Evolutionary conservation across 805 yeast genomes (phyloP).

Genomic region (Naumovozyma baii): DNA sequence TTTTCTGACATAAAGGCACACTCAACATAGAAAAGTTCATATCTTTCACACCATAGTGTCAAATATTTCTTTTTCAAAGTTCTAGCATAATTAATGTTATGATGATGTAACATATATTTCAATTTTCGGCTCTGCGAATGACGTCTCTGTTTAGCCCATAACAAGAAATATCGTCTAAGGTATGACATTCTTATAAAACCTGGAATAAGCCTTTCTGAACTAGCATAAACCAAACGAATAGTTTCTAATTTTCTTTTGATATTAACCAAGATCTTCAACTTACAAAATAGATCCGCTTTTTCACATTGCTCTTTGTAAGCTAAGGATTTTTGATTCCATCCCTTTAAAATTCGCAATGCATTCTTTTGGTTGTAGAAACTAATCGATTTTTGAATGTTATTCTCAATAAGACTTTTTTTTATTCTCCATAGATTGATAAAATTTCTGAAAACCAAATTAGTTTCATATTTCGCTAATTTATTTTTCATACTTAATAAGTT

Average conservation of each 20-base stretch:
- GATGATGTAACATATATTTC: background rate
- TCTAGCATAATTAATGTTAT: background rate
- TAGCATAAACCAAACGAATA: background rate
- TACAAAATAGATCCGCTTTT: background rate
- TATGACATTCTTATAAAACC: background rate
- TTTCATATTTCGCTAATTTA: background rate
- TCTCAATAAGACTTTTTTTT: background rate
- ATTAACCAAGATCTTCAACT: constrained; percentile 4
- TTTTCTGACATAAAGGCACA: constrained; percentile 2
- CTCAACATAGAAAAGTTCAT: constrained; percentile 3
- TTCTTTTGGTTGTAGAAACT: background rate
- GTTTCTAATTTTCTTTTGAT: background rate
- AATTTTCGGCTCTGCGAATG: background rate
- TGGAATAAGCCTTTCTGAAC: background rate
- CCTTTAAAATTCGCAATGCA: background rate
- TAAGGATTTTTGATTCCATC: background rate
- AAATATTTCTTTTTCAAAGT: constrained; percentile 1
- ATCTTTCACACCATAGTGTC: constrained; percentile 7
- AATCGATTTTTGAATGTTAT: background rate
- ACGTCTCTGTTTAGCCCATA: background rate
- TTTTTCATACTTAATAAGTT: no score
- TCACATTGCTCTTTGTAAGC: background rate
- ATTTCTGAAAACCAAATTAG: no score
- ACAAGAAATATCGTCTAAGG: background rate
- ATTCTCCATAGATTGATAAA: background rate